Evolutionary conservation across 805 yeast species (phyloP).

Genomic region (Tetrapisispora taiwanensis): DNA sequence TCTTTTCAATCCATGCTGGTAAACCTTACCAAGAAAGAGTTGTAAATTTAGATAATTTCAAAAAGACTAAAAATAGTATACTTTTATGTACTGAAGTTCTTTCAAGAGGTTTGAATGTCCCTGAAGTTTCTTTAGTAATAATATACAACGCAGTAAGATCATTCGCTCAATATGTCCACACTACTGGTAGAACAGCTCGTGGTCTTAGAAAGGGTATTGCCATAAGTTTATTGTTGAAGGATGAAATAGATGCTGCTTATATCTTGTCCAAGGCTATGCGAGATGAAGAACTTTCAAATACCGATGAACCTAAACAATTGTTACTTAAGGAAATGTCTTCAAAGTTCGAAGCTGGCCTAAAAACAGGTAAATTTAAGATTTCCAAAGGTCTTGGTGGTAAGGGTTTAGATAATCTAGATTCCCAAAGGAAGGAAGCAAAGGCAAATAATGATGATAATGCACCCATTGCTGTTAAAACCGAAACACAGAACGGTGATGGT

Average conservation of each 20-base stretch:
- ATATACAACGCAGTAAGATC: constrained; percentile 79
- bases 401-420: constrained; percentile 73
- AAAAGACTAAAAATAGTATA: constrained; percentile 46
- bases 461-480: background rate
- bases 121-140: constrained; percentile 67
- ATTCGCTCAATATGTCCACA: constrained; percentile 90
- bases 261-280: constrained; percentile 39
- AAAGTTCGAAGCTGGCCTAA: constrained; percentile 49
- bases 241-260: constrained; percentile 61
- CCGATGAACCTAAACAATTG: constrained; percentile 36
- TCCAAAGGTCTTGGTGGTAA: constrained; percentile 87
- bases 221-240: constrained; percentile 57
- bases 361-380: constrained; percentile 53
- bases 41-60: constrained; percentile 60
- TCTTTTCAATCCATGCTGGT: constrained; percentile 83
- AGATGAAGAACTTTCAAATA: constrained; percentile 35
- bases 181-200: constrained; percentile 93
- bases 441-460: constrained; percentile 10
- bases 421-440: constrained; percentile 26
- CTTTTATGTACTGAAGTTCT: constrained; percentile 89
- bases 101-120: constrained; percentile 93
- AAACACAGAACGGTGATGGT: background rate
- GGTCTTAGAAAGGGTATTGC: constrained; percentile 73
- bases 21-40: constrained; percentile 79
- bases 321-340: constrained; percentile 36